Percentiles rank a stretch among this genome's conserved stretches.
These are phyloP conservation scores for Delitschia confertaspora DNA, from an alignment of 495 filamentous ascomycete genomes.

Conservation along the genomic window DNA sequence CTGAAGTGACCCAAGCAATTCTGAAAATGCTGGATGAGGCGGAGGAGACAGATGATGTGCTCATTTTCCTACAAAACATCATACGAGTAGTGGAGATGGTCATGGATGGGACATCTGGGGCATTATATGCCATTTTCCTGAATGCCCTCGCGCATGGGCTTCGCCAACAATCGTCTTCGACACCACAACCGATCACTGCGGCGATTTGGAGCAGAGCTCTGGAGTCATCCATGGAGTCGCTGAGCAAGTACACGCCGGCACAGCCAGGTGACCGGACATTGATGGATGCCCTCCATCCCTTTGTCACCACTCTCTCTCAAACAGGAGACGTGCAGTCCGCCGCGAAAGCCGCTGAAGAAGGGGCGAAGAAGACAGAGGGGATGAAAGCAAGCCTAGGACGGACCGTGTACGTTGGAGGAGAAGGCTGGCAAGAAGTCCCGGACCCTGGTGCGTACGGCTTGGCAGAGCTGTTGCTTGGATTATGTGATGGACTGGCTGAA, in stretches of 20 bases:
- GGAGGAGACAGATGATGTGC: constrained; percentile 55
- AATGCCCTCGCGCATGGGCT: constrained; percentile 77
- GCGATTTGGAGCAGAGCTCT: constrained; percentile 69
- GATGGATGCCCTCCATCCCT: constrained; percentile 83
- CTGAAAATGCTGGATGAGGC: constrained; percentile 52
- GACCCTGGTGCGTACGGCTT: constrained; percentile 89
- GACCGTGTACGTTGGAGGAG: constrained; percentile 86
- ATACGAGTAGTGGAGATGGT: constrained; percentile 73
- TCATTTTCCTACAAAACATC: constrained; percentile 63
- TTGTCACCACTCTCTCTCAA: constrained; percentile 59
- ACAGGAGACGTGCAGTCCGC: constrained; percentile 59
- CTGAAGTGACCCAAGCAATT: constrained; percentile 45
- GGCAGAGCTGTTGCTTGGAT: constrained; percentile 66
- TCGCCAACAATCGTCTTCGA: constrained; percentile 45
- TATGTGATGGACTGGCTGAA: constrained; percentile 50
- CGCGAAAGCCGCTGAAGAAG: constrained; percentile 63
- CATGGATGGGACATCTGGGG: constrained; percentile 96
- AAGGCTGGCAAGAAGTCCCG: constrained; percentile 68
- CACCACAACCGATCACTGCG: constrained; percentile 40
- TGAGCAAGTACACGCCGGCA: constrained; percentile 83
- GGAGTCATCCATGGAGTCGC: constrained; percentile 55
- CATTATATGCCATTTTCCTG: constrained; percentile 91
- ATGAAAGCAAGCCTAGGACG: constrained; percentile 86
- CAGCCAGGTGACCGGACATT: constrained; percentile 82
- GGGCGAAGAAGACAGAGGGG: constrained; percentile 73